Evolutionary conservation across 2,329 filamentous ascomycete species (phyloP).

Genomic region (Cercospora canescens): DNA sequence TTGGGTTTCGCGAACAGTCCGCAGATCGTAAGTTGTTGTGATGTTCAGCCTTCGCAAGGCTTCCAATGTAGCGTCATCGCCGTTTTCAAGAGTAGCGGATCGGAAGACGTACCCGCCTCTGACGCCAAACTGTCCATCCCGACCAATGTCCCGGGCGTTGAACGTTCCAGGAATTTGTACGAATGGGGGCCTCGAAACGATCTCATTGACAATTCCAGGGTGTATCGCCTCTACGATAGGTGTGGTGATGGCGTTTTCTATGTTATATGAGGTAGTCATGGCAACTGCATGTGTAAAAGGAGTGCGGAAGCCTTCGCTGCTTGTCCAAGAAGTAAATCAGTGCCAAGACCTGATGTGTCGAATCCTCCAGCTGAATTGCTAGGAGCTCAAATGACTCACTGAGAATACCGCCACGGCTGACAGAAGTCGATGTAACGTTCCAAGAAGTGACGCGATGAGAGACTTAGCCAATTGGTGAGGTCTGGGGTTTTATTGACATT

Average conservation of each 20-base stretch:
- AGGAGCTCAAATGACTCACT: neutral
- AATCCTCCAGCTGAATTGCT: neutral
- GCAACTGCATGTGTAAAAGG: neutral
- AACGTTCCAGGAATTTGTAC: conserved; percentile 7
- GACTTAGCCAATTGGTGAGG: neutral
- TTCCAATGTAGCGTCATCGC: neutral
- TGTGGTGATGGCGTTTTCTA: neutral
- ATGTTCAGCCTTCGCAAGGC: conserved; percentile 6
- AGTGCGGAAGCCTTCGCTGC: neutral
- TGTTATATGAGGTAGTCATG: neutral
- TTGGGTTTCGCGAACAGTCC: neutral
- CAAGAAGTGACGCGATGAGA: neutral
- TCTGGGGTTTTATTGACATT: neutral
- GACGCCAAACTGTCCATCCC: neutral
- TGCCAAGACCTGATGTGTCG: neutral
- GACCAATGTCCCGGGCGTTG: conserved; percentile 7
- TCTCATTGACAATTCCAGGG: conserved; percentile 1
- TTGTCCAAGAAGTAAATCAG: neutral
- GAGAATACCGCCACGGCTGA: too few relatives aligned
- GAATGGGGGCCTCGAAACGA: conserved; percentile 5
- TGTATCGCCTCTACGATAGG: neutral
- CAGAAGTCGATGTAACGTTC: neutral
- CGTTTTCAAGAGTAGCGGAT: neutral
- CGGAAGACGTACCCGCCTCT: neutral
- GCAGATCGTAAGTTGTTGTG: conserved; percentile 5